Conservation (phyloP, 805 yeast genomes). For the Brettanomyces sp. region DNA sequence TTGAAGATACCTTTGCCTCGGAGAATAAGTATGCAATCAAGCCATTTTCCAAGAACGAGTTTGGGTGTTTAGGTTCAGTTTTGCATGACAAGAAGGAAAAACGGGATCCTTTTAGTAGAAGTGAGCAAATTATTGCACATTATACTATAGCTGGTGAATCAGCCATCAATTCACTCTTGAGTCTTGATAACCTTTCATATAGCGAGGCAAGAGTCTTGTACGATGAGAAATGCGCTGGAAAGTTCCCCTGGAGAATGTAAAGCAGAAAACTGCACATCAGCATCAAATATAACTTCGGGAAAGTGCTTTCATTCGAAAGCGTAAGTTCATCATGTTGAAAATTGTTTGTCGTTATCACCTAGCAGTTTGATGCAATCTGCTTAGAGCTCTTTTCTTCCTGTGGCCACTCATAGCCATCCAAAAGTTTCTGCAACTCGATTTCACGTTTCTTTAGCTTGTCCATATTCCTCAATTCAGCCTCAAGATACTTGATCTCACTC, state of each 20-base stretch:
- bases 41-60: conserved; percentile 47
- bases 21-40: conserved; percentile 47
- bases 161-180: conserved; percentile 11
- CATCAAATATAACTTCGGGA: no score
- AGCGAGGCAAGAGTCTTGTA: conserved; percentile 15
- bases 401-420: conserved; percentile 31
- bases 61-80: conserved; percentile 40
- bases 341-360: background rate
- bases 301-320: no score
- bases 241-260: conserved; percentile 13
- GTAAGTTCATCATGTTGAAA: no score
- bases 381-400: background rate
- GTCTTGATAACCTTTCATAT: conserved; percentile 23
- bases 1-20: conserved; percentile 32
- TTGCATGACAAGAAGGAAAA: conserved; percentile 33
- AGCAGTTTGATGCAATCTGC: no score
- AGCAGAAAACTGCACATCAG: no score
- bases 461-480: conserved; percentile 49
- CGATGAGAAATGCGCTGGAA: conserved; percentile 9
- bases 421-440: conserved; percentile 41
- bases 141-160: conserved; percentile 8
- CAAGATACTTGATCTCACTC: conserved; percentile 63
- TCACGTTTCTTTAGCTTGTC: conserved; percentile 53
- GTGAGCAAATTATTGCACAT: background rate
- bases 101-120: conserved; percentile 43